Conservation (phyloP, 108 stramenopile genomes). For the Conticribra weissflogii region DNA sequence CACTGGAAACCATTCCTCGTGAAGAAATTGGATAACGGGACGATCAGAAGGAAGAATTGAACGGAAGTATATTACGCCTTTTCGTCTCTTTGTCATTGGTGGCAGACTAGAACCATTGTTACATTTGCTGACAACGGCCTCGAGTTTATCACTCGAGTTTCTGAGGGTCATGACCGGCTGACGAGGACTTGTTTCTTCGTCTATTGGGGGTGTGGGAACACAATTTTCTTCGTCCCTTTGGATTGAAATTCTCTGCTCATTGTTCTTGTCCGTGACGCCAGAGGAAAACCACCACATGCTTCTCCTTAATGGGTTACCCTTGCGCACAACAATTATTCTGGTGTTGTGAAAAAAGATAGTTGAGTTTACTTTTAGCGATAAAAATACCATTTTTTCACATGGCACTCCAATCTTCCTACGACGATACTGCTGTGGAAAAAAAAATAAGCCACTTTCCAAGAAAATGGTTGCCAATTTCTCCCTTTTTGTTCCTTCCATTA, state of each 20-base stretch:
- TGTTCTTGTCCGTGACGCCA: background rate
- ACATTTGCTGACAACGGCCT: background rate
- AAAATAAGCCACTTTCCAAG: too few relatives aligned
- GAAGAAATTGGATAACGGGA: slow-evolving; percentile 15
- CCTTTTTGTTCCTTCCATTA: too few relatives aligned
- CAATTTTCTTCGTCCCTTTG: background rate
- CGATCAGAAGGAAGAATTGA: slow-evolving; percentile 44
- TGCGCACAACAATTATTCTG: too few relatives aligned
- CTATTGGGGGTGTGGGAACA: background rate
- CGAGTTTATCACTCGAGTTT: background rate
- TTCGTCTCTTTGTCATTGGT: slow-evolving; percentile 4
- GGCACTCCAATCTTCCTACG: too few relatives aligned
- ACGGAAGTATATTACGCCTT: slow-evolving; percentile 55
- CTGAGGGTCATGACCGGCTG: background rate
- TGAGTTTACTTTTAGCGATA: too few relatives aligned
- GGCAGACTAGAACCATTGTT: background rate
- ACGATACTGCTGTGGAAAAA: too few relatives aligned
- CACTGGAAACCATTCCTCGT: slow-evolving; percentile 41
- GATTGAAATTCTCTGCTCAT: too few relatives aligned
- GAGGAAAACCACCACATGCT: background rate
- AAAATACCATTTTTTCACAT: too few relatives aligned
- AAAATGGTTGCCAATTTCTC: too few relatives aligned
- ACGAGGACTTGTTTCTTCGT: background rate
- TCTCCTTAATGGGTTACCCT: too few relatives aligned
- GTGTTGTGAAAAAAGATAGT: too few relatives aligned